These are phyloP conservation scores for Rhodomyrtus tomentosa DNA, from an alignment of 345 rosid species.

Conservation along the genomic window DNA sequence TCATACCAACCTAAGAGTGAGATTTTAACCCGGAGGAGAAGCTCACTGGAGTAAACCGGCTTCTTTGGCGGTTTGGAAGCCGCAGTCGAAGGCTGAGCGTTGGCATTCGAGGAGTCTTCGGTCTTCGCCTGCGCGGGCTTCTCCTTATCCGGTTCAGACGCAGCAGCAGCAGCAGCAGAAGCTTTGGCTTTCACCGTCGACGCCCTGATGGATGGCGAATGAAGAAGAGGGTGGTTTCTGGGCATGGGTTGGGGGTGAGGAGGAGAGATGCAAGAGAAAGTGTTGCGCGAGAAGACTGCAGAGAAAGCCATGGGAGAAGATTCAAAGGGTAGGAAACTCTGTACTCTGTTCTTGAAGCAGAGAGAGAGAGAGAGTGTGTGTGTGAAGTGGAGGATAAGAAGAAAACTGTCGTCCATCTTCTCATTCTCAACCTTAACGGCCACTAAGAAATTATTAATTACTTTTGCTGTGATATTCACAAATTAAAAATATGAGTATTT, in stretches of 20 bases:
- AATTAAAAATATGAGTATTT: background rate
- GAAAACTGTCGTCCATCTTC: background rate
- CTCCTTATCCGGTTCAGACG: constrained; percentile 43
- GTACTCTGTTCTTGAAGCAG: background rate
- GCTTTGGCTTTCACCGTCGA: constrained; percentile 2
- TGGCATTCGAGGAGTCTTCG: constrained; percentile 9
- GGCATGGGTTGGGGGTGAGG: constrained; percentile 6
- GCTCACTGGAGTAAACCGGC: constrained; percentile 85
- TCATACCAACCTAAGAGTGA: background rate
- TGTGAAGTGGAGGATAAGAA: background rate
- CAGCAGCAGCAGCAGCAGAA: background rate
- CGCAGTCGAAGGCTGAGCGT: constrained; percentile 14
- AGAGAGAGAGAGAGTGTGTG: background rate
- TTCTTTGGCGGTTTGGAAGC: constrained; percentile 46
- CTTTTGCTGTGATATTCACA: background rate
- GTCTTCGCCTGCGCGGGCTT: constrained; percentile 18
- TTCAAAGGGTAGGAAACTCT: background rate
- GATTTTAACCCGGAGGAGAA: background rate
- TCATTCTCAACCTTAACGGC: background rate
- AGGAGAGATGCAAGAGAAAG: constrained; percentile 19
- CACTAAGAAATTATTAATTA: background rate
- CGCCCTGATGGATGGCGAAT: constrained; percentile 14
- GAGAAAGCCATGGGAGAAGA: constrained; percentile 50
- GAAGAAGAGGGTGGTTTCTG: constrained; percentile 7
- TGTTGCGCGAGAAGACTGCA: constrained; percentile 23